A percentile compares a stretch with the other conserved stretches of the same genome.
These are phyloP conservation scores for Apiotrichum akiyoshidainum DNA, from an alignment of 1,284 basidiomycete genomes.

Conservation along the genomic window DNA sequence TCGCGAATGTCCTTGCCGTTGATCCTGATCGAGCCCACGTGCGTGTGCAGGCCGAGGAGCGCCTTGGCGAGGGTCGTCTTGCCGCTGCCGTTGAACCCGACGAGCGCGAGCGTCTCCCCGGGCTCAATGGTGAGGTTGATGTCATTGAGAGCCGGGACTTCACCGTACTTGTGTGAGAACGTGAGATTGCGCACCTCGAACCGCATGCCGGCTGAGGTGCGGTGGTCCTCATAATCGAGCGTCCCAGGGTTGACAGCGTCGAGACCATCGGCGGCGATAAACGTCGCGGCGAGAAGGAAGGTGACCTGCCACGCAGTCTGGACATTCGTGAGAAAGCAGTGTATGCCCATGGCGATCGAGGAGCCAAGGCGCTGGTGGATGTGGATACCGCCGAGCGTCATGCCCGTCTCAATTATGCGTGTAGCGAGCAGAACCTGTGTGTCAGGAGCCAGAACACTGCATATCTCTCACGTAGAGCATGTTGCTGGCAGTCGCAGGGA, in stretches of 20 bases:
- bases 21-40: constrained; percentile 62
- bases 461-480: constrained; percentile 5
- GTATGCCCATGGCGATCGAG: not conserved
- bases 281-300: constrained; percentile 77
- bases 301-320: constrained; percentile 70
- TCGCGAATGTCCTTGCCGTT: constrained; percentile 65
- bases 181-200: constrained; percentile 68
- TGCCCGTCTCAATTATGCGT: constrained; percentile 60
- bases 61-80: constrained; percentile 78
- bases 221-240: constrained; percentile 30
- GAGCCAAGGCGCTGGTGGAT: constrained; percentile 67
- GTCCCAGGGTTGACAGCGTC: constrained; percentile 39
- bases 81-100: constrained; percentile 57
- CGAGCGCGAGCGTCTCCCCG: constrained; percentile 74
- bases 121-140: constrained; percentile 66
- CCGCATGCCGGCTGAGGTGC: constrained; percentile 56
- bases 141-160: constrained; percentile 62
- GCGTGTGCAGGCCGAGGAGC: constrained; percentile 63
- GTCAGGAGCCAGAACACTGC: not conserved
- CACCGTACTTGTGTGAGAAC: constrained; percentile 70
- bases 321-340: not conserved
- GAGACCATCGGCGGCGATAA: constrained; percentile 65
- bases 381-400: constrained; percentile 68
- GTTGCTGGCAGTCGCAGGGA: not conserved
- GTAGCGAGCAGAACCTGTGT: constrained; percentile 61